A percentile compares a stretch with the other conserved stretches of the same genome.
Evolutionary conservation across 2,329 filamentous ascomycete genomes (phyloP).

Genomic region (Fusarium mangiferae): DNA sequence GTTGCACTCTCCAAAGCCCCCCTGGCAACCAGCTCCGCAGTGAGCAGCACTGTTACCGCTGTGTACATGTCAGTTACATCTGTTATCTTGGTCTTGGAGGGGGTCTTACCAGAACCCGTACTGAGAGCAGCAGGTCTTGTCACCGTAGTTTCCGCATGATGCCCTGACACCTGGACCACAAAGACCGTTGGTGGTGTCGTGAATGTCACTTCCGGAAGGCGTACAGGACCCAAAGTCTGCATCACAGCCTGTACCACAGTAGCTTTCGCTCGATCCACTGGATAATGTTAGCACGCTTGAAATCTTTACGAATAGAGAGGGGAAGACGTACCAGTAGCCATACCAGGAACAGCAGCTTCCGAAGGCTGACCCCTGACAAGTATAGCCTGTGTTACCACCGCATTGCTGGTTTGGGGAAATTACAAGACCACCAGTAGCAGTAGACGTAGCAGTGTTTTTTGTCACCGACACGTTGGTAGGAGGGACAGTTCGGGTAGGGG

Average conservation of each 20-base stretch:
- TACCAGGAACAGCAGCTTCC: conserved; percentile 55
- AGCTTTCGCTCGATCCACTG: conserved; percentile 47
- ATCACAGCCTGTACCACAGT: conserved; percentile 54
- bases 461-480: conserved; percentile 15
- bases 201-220: conserved; percentile 32
- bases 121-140: conserved; percentile 51
- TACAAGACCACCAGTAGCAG: conserved; percentile 32
- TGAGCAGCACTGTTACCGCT: conserved; percentile 45
- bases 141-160: conserved; percentile 47
- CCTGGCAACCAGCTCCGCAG: conserved; percentile 50
- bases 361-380: conserved; percentile 50
- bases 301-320: not conserved
- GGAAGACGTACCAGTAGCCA: conserved; percentile 51
- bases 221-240: conserved; percentile 49
- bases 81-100: not conserved
- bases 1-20: conserved; percentile 47
- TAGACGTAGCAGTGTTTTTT: conserved; percentile 23
- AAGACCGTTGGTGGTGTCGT: conserved; percentile 51
- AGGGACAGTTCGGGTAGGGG: conserved; percentile 21
- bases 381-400: conserved; percentile 49
- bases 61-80: conserved; percentile 4
- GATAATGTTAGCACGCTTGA: conserved; percentile 7
- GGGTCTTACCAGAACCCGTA: conserved; percentile 50
- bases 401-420: conserved; percentile 52
- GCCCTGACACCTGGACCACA: conserved; percentile 48